Evolutionary conservation across 2,329 filamentous ascomycete species (phyloP), one percentile per base, ranked within the genome.

Genomic region (Penicillium glabrum): DNA sequence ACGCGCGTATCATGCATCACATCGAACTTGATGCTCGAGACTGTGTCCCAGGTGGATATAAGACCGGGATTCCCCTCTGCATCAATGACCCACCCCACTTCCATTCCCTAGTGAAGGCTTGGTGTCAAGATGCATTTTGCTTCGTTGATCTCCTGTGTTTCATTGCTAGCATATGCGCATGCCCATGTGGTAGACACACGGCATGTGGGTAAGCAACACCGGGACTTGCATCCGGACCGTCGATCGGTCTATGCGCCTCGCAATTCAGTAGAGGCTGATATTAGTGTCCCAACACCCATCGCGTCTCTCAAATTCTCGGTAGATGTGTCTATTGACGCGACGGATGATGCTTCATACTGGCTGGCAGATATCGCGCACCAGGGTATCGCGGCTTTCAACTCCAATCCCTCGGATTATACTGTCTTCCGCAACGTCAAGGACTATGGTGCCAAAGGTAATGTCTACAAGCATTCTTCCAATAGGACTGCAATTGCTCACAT

Each of bases 341-440:
- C 35, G 21, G 62, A 55, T 23, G 66, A 67, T 29, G 45, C 66
- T 21, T 43, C 62, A 1, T 76, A 74, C 60, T 76, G 74, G 67
- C 53, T 69, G 23, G 67, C 62, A 23, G 56, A 63, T 27, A 75
- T 75, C 33, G 52, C 57, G 27, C 71, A 74, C 31, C 69, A 73
- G 54, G 73, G 72, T 2, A 55, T 61, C 13, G 65, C 67, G 4
- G 65, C 67, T 11, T 69, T 68, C 51, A 70, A 71, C 37, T 21
- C 61, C 3, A 53, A 67, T 43, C 66, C 67, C 9, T 65, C 65
- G 9, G 46, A 46, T 19, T 70, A 70, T 37, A 61, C 47, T 10
- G 67, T 70, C 33, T 70, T 70, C 51, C 68, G 68, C 47, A 70
- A 70, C 51, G 68, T 70, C 23, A 66, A 61, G 49, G 69, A 72